A percentile compares a stretch with the other conserved stretches of the same genome.
Evolutionary conservation across 2,329 filamentous ascomycete species (phyloP).

Genomic region (Dactylonectria estremocensis): DNA sequence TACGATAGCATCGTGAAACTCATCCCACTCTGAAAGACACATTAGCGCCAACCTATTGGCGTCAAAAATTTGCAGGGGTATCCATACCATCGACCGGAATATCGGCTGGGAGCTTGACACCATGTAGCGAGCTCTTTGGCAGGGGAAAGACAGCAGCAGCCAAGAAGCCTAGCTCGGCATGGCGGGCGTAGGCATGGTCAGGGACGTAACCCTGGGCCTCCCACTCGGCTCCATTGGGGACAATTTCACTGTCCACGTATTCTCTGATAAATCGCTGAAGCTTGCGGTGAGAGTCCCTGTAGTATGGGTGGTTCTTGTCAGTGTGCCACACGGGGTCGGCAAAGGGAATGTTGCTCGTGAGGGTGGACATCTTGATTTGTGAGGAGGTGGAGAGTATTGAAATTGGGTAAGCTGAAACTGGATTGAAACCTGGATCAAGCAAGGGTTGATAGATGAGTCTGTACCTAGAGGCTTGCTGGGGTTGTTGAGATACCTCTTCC

Average conservation of each 20-base stretch:
- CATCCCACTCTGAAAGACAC: slow-evolving; percentile 8
- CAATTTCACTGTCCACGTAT: slow-evolving; percentile 14
- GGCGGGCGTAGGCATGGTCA: slow-evolving; percentile 8
- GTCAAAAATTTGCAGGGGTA: not conserved
- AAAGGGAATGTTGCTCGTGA: not conserved
- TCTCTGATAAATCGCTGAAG: slow-evolving; percentile 11
- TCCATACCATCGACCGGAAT: not conserved
- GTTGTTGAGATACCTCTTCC: too few species aligned
- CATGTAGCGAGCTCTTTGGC: slow-evolving; percentile 11
- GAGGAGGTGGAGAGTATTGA: too few species aligned
- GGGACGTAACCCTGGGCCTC: slow-evolving; percentile 14
- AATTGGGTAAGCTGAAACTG: too few species aligned
- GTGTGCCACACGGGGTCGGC: slow-evolving; percentile 19
- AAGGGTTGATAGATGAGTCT: too few species aligned
- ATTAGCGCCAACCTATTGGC: not conserved
- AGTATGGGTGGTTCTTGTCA: not conserved
- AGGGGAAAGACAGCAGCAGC: slow-evolving; percentile 16
- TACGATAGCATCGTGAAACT: slow-evolving; percentile 14
- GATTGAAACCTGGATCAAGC: too few species aligned
- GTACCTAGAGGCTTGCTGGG: too few species aligned
- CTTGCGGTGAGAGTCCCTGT: slow-evolving; percentile 15
- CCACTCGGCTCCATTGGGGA: slow-evolving; percentile 14
- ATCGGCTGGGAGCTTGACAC: slow-evolving; percentile 12
- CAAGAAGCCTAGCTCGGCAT: slow-evolving; percentile 17
- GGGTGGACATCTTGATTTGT: too few species aligned